Evolutionary conservation across 75 land plant species (phyloP).

Genomic region (Selaginella tamariscina): DNA sequence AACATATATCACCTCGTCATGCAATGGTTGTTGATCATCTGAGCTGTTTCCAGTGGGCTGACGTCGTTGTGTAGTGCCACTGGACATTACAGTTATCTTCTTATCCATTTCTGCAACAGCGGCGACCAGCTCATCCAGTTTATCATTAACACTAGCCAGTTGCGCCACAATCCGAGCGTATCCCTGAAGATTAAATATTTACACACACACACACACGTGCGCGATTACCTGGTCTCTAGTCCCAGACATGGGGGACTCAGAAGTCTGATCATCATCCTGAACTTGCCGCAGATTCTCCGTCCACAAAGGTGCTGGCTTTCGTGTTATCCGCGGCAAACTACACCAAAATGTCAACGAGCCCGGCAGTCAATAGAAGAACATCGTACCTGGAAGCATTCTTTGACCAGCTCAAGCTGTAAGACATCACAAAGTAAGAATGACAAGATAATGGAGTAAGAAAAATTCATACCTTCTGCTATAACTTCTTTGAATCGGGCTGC

Average conservation of each 20-base stretch:
- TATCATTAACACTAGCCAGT: slow-evolving; percentile 58
- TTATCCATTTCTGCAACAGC: slow-evolving; percentile 57
- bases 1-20: background rate
- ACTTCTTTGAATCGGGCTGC: slow-evolving; percentile 35
- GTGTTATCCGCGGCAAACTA: background rate
- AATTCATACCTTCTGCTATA: slow-evolving; percentile 39
- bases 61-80: slow-evolving; percentile 20
- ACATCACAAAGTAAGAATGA: background rate
- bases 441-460: background rate
- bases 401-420: slow-evolving; percentile 3
- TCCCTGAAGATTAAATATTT: slow-evolving; percentile 22
- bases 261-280: background rate
- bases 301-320: background rate
- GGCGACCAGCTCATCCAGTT: slow-evolving; percentile 68
- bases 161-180: slow-evolving; percentile 51
- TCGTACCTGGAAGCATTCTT: background rate
- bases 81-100: slow-evolving; percentile 23
- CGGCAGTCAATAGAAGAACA: background rate
- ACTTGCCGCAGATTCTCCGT: background rate
- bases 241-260: background rate
- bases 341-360: background rate
- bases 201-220: too few species aligned
- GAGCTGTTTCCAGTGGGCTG: background rate
- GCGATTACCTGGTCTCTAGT: too few species aligned
- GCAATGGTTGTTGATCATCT: background rate